Evolutionary conservation across 2,329 filamentous ascomycete genomes (phyloP).

Genomic region (Hymenoscyphus albidus): DNA sequence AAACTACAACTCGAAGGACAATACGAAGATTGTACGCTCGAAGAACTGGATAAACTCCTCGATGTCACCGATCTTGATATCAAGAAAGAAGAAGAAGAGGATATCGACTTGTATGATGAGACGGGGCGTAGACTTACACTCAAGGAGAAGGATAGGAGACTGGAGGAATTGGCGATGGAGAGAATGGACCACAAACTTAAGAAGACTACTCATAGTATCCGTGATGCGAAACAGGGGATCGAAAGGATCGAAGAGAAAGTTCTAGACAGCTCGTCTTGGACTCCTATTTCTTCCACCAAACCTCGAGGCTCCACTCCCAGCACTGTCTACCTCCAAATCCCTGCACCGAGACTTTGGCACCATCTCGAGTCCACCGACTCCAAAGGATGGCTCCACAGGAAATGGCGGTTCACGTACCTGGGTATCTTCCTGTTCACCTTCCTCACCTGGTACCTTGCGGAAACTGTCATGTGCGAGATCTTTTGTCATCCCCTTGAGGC

Average conservation of each 20-base stretch:
- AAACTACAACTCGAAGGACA: constrained; percentile 27
- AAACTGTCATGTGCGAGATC: constrained; percentile 48
- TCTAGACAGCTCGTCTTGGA: not conserved
- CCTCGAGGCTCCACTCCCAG: not conserved
- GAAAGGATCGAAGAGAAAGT: constrained; percentile 54
- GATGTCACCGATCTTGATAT: constrained; percentile 11
- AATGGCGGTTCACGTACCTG: constrained; percentile 29
- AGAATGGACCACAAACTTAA: constrained; percentile 52
- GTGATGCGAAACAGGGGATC: constrained; percentile 54
- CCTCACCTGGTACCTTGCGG: constrained; percentile 51
- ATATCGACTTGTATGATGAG: constrained; percentile 17
- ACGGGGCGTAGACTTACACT: constrained; percentile 21
- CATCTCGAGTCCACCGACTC: not conserved
- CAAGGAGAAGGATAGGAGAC: constrained; percentile 31
- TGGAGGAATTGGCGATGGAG: constrained; percentile 43
- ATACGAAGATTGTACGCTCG: constrained; percentile 33
- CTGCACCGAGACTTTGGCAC: constrained; percentile 23
- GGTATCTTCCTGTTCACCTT: constrained; percentile 37
- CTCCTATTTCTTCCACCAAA: constrained; percentile 21
- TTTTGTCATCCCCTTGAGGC: constrained; percentile 55
- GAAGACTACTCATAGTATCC: constrained; percentile 50
- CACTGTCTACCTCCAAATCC: constrained; percentile 23
- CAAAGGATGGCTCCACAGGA: not conserved
- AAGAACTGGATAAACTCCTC: constrained; percentile 23
- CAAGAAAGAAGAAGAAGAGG: constrained; percentile 18